A percentile compares a stretch with the other conserved stretches of the same genome.
phyloP scores from a whole-genome alignment of 2,329 filamentous ascomycete species.

The Epichloe sylvatica region DNA sequence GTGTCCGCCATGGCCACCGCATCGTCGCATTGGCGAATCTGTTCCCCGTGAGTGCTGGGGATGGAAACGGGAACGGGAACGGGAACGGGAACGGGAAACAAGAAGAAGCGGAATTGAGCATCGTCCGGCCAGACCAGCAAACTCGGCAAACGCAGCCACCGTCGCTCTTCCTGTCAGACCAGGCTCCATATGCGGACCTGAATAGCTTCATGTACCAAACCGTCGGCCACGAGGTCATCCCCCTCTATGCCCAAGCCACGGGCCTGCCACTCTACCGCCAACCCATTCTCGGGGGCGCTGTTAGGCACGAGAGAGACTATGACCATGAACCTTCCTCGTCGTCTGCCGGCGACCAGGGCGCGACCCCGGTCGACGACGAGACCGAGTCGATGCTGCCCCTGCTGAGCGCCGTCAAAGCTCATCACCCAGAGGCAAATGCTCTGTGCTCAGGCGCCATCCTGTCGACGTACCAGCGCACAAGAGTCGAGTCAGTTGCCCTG shows the following conservation, averaged over 20 bases:
- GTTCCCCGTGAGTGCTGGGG: conserved; percentile 31
- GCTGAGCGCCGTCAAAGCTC: conserved; percentile 48
- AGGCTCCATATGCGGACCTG: conserved; percentile 39
- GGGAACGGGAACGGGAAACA: background rate
- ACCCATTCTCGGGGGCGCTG: conserved; percentile 56
- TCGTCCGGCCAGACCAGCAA: conserved; percentile 10
- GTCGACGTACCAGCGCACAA: conserved; percentile 87
- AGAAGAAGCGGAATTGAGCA: conserved; percentile 1
- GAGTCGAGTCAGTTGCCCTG: conserved; percentile 84
- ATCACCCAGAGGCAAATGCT: conserved; percentile 71
- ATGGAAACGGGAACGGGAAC: background rate
- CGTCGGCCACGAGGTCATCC: conserved; percentile 75
- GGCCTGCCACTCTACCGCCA: conserved; percentile 72
- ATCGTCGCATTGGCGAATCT: conserved; percentile 85
- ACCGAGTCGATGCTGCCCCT: conserved; percentile 76
- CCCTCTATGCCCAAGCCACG: conserved; percentile 67
- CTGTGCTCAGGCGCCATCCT: conserved; percentile 84
- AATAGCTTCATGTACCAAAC: conserved; percentile 99
- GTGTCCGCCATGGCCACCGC: conserved; percentile 68
- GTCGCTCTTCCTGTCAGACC: background rate
- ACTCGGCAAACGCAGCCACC: background rate
- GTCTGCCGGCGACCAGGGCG: background rate
- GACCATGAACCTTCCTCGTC: conserved; percentile 11
- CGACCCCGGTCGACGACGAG: conserved; percentile 46
- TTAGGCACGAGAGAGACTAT: conserved; percentile 63